These are phyloP conservation scores for Mycena galopus DNA, from an alignment of 768 basidiomycete species.

Conservation along the genomic window DNA sequence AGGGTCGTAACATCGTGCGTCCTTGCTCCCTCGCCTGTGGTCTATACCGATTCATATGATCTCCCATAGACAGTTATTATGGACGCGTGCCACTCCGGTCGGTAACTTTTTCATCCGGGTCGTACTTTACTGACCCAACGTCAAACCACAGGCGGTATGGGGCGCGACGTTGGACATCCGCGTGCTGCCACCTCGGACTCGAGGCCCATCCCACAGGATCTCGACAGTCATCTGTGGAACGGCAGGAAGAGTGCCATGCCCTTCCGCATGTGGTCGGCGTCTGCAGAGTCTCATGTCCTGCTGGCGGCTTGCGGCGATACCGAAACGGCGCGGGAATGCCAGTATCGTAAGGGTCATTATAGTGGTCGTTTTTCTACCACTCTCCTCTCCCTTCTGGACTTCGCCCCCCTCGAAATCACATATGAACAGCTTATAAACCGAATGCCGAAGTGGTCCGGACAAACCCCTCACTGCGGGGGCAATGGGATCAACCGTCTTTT, in stretches of 20 bases:
- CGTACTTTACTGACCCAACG: not conserved
- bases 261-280: not conserved
- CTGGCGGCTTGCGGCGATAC: not conserved
- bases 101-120: not conserved
- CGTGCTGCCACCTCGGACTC: not conserved
- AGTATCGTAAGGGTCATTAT: not conserved
- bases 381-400: not conserved
- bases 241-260: not conserved
- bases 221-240: not conserved
- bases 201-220: not conserved
- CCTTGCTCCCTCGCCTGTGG: not conserved
- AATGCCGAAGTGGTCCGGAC: not conserved
- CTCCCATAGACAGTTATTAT: not conserved
- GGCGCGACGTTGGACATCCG: not conserved
- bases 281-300: not conserved
- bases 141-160: not conserved
- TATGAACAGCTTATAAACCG: not conserved
- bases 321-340: not conserved
- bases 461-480: not conserved
- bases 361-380: not conserved
- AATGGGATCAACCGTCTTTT: not conserved
- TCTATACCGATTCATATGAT: not conserved
- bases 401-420: not conserved
- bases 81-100: not conserved
- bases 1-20: not conserved